phyloP scores from a whole-genome alignment of 1,284 basidiomycete genomes.

The Termitomyces sp. region DNA sequence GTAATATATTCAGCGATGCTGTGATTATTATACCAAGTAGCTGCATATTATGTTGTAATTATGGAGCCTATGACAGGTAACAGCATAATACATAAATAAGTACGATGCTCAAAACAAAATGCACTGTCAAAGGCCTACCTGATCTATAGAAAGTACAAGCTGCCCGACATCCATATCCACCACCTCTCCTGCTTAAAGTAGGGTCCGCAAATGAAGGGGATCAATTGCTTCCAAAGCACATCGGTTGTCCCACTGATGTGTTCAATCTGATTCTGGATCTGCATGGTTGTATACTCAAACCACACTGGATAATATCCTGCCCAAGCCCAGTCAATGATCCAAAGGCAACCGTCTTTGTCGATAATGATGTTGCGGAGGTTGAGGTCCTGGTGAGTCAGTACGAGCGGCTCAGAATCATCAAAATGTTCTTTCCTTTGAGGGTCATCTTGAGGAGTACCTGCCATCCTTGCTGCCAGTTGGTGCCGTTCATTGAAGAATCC shows the following conservation, averaged over 20 bases:
- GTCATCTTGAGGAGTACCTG: not conserved
- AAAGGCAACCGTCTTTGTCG: conserved; percentile 17
- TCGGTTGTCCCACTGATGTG: not conserved
- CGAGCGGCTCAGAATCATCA: conserved; percentile 11
- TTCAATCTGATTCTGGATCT: not conserved
- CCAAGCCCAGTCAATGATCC: conserved; percentile 22
- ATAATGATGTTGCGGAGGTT: conserved; percentile 21
- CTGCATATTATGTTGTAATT: not conserved
- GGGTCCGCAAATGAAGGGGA: not conserved
- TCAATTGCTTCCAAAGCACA: not conserved
- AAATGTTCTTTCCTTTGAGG: not conserved
- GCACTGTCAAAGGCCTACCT: not conserved
- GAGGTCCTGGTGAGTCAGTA: conserved; percentile 22
- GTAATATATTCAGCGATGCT: no score
- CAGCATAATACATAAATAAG: not conserved
- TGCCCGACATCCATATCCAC: not conserved
- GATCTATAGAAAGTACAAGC: not conserved
- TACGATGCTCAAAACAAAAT: not conserved
- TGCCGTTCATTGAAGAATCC: not conserved
- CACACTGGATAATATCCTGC: conserved; percentile 23
- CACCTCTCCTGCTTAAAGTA: not conserved
- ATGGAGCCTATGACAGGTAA: not conserved
- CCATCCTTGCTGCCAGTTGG: not conserved
- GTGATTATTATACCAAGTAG: no score
- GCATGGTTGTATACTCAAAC: conserved; percentile 15